phyloP scores from a whole-genome alignment of 2,329 filamentous ascomycete genomes.

The Lachnellula arida region DNA sequence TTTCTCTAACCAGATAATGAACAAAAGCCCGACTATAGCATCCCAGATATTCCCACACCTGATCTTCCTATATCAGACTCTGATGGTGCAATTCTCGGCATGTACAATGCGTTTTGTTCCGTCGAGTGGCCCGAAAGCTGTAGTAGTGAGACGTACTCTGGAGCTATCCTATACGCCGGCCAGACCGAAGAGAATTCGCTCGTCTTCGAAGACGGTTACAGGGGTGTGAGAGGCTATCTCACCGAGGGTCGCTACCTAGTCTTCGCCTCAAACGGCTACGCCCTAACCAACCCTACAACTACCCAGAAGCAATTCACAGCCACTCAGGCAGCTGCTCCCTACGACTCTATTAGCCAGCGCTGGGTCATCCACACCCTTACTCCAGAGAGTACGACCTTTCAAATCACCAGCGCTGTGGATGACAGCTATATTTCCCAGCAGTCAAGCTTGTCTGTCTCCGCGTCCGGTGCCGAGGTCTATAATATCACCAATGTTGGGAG shows the following conservation, averaged over 20 bases:
- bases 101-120: conserved; percentile 8
- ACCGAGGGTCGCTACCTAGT: conserved; percentile 51
- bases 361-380: conserved; percentile 43
- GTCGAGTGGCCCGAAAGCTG: conserved; percentile 36
- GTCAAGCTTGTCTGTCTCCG: conserved; percentile 12
- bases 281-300: conserved; percentile 34
- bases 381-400: conserved; percentile 28
- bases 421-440: conserved; percentile 32
- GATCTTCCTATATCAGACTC: conserved; percentile 38
- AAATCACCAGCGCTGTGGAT: conserved; percentile 37
- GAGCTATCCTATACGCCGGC: conserved; percentile 43
- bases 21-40: conserved; percentile 39
- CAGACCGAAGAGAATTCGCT: conserved; percentile 32
- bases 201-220: conserved; percentile 47
- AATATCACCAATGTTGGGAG: conserved; percentile 23
- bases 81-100: conserved; percentile 29
- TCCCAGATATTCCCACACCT: conserved; percentile 42
- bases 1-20: background rate
- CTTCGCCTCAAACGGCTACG: conserved; percentile 41
- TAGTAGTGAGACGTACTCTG: conserved; percentile 25
- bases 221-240: conserved; percentile 44
- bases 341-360: conserved; percentile 41
- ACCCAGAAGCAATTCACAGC: conserved; percentile 17
- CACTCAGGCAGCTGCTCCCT: conserved; percentile 29
- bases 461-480: conserved; percentile 23